Evolutionary conservation across 495 filamentous ascomycete genomes (phyloP).

Genomic region (Annulohypoxylon nitens): DNA sequence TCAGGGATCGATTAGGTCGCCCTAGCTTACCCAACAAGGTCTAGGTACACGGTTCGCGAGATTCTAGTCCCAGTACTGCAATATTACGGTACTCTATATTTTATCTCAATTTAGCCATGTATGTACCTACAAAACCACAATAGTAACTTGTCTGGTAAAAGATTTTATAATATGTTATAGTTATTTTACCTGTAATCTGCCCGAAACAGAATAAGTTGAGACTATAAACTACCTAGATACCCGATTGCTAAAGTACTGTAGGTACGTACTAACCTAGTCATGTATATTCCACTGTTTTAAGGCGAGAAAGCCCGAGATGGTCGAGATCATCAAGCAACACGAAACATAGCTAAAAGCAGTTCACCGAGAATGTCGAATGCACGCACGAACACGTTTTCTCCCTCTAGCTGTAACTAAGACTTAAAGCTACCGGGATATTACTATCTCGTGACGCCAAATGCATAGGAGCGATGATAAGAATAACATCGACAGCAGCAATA

Average conservation of each 20-base stretch:
- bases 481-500: conserved; percentile 1
- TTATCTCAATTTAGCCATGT: not conserved
- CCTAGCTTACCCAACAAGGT: not conserved
- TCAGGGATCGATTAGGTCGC: not conserved
- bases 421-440: conserved; percentile 7
- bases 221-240: not conserved
- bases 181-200: not conserved
- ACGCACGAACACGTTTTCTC: conserved; percentile 35
- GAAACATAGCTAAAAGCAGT: conserved; percentile 10
- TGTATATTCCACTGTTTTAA: conserved; percentile 6
- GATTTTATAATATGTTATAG: not conserved
- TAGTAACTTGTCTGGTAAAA: not conserved
- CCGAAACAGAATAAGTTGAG: not conserved
- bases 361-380: conserved; percentile 30
- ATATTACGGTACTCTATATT: not conserved
- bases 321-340: conserved; percentile 2
- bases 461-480: conserved; percentile 16
- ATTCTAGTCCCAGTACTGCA: not conserved
- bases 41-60: not conserved
- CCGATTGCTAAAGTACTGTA: not conserved
- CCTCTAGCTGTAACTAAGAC: conserved; percentile 9
- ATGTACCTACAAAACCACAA: not conserved
- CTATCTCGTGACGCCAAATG: conserved; percentile 14
- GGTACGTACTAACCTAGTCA: not conserved
- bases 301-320: conserved; percentile 16